These are phyloP conservation scores for Penicillium griseofulvum DNA, from an alignment of 2,329 filamentous ascomycete genomes.

Conservation along the genomic window DNA sequence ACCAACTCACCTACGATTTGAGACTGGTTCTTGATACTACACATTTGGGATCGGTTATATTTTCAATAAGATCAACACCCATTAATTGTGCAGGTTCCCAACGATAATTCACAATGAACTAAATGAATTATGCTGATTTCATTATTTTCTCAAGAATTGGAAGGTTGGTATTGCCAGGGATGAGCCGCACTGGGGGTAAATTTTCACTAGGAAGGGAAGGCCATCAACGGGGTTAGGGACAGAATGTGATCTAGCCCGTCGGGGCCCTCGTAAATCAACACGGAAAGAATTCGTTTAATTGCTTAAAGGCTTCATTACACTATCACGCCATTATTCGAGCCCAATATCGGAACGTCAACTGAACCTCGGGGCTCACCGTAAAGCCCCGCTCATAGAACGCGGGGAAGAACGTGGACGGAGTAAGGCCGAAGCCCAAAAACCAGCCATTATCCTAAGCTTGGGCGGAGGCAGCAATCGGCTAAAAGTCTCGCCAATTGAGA, in stretches of 20 bases:
- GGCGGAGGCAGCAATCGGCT: not conserved
- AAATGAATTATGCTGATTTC: not conserved
- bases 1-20: not conserved
- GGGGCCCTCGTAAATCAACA: not conserved
- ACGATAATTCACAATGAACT: not conserved
- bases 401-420: not conserved
- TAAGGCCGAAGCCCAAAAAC: not conserved
- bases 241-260: not conserved
- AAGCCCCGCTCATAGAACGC: slow-evolving; percentile 1
- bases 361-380: not conserved
- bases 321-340: not conserved
- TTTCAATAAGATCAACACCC: not conserved
- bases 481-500: slow-evolving; percentile 10
- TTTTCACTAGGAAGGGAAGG: not conserved
- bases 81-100: not conserved
- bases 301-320: not conserved
- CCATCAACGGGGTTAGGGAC: not conserved
- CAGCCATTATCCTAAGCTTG: not conserved
- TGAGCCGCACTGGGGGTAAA: not conserved
- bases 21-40: not conserved
- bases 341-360: not conserved
- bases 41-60: not conserved
- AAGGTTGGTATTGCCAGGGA: not conserved
- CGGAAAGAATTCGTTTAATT: not conserved
- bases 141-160: not conserved